These are phyloP conservation scores for Hemisphaericaspora nanyangensis DNA, from an alignment of 805 yeast genomes.

Conservation along the genomic window DNA sequence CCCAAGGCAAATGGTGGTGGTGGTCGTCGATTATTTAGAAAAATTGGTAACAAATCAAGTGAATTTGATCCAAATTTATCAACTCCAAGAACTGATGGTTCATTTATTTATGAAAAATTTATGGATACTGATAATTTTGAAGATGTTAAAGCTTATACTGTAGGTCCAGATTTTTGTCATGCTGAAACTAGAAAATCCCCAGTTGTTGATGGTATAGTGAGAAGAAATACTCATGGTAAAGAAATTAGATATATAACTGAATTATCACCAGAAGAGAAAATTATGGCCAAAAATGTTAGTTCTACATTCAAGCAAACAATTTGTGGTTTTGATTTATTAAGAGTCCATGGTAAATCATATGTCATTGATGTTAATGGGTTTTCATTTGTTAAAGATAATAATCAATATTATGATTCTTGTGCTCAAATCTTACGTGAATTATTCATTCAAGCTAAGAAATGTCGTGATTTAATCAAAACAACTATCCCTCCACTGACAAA, in stretches of 20 bases:
- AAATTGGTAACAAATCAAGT: slow-evolving; percentile 94
- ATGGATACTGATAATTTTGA: slow-evolving; percentile 98
- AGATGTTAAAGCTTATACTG: slow-evolving; percentile 98
- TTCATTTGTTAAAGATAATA: slow-evolving; percentile 92
- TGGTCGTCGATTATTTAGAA: slow-evolving; percentile 89
- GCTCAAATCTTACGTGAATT: slow-evolving; percentile 71
- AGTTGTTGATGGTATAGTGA: slow-evolving; percentile 97
- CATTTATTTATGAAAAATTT: slow-evolving; percentile 87
- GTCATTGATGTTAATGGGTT: slow-evolving; percentile 98
- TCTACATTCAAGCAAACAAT: slow-evolving; percentile 83
- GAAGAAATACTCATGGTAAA: slow-evolving; percentile 96
- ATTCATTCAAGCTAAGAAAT: slow-evolving; percentile 54
- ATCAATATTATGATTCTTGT: slow-evolving; percentile 78
- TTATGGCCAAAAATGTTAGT: slow-evolving; percentile 77
- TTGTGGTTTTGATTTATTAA: slow-evolving; percentile 91
- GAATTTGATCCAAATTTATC: slow-evolving; percentile 84
- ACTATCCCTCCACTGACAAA: slow-evolving; percentile 32
- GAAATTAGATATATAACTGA: slow-evolving; percentile 89
- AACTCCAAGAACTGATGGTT: slow-evolving; percentile 81
- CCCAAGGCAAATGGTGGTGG: slow-evolving; percentile 92
- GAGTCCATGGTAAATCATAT: slow-evolving; percentile 83
- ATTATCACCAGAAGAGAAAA: slow-evolving; percentile 66
- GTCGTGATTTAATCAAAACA: slow-evolving; percentile 36
- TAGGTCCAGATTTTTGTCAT: slow-evolving; percentile 86
- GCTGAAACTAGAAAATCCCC: slow-evolving; percentile 99